Evolutionary conservation across 2,329 filamentous ascomycete species (phyloP).

Genomic region (Capronia coronata): DNA sequence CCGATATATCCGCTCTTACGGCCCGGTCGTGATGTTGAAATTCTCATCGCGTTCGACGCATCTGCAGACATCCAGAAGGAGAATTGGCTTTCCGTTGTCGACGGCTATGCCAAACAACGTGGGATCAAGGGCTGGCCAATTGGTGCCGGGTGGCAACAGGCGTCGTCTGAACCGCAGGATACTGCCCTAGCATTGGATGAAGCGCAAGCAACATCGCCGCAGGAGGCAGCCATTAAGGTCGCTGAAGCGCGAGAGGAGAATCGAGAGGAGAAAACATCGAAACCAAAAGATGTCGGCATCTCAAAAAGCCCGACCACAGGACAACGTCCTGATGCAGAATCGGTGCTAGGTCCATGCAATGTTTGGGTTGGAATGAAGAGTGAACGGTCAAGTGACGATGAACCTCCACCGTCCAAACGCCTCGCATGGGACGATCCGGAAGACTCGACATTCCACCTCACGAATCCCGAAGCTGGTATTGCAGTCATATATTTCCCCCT

Average conservation of each 20-base stretch:
- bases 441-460: slow-evolving; percentile 62
- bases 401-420: slow-evolving; percentile 49
- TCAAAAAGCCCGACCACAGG: slow-evolving; percentile 40
- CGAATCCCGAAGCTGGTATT: slow-evolving; percentile 73
- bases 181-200: slow-evolving; percentile 60
- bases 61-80: slow-evolving; percentile 88
- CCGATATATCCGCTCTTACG: slow-evolving; percentile 91
- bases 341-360: slow-evolving; percentile 72
- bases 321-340: slow-evolving; percentile 39
- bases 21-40: slow-evolving; percentile 78
- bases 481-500: slow-evolving; percentile 87
- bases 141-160: slow-evolving; percentile 84
- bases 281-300: slow-evolving; percentile 29
- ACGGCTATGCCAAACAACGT: slow-evolving; percentile 85
- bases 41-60: slow-evolving; percentile 88
- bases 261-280: slow-evolving; percentile 29
- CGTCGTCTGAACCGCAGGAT: slow-evolving; percentile 52
- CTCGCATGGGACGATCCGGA: slow-evolving; percentile 41
- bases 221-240: slow-evolving; percentile 59
- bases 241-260: slow-evolving; percentile 48
- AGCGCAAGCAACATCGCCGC: slow-evolving; percentile 56
- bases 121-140: slow-evolving; percentile 92
- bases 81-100: slow-evolving; percentile 91
- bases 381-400: slow-evolving; percentile 56
- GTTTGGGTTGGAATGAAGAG: slow-evolving; percentile 86